Percentiles rank a stretch among this genome's conserved stretches.
phyloP scores from a whole-genome alignment of 2,329 filamentous ascomycete genomes.

The Colletotrichum horii region DNA sequence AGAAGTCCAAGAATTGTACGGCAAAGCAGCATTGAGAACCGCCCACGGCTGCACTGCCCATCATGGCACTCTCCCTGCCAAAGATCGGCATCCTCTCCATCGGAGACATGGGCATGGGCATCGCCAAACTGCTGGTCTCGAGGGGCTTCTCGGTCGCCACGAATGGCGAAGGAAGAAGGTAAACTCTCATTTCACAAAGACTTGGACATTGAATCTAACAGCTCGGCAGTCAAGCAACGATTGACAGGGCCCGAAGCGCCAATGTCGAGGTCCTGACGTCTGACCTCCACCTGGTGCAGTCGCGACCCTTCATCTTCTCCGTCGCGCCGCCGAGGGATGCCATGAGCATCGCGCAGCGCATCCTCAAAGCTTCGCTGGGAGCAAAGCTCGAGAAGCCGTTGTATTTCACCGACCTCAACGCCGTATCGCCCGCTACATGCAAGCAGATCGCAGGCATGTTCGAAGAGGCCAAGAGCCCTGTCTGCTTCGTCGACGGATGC shows the following conservation, averaged over 20 bases:
- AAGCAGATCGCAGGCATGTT: slow-evolving; percentile 50
- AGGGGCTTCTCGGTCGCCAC: slow-evolving; percentile 54
- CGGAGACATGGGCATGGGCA: slow-evolving; percentile 60
- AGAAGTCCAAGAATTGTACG: not conserved
- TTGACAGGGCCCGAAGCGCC: slow-evolving; percentile 57
- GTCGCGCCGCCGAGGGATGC: slow-evolving; percentile 72
- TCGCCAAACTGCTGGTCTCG: slow-evolving; percentile 52
- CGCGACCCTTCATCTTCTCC: slow-evolving; percentile 66
- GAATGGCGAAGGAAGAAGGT: slow-evolving; percentile 54
- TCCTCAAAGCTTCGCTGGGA: slow-evolving; percentile 54
- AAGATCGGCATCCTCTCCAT: slow-evolving; percentile 57
- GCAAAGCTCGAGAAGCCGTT: slow-evolving; percentile 42
- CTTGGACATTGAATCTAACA: not conserved
- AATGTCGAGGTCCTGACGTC: slow-evolving; percentile 58
- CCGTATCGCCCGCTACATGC: slow-evolving; percentile 62
- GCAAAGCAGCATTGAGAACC: not conserved
- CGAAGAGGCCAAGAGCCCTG: slow-evolving; percentile 38
- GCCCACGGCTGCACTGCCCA: not conserved
- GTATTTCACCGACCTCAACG: slow-evolving; percentile 70
- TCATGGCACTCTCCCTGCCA: slow-evolving; percentile 1
- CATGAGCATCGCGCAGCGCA: slow-evolving; percentile 60
- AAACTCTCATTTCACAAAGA: not conserved
- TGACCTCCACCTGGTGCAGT: slow-evolving; percentile 60
- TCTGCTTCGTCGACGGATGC: slow-evolving; percentile 61
- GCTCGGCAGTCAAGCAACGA: slow-evolving; percentile 57